These are phyloP conservation scores for Tricladium varicosporioides DNA, from an alignment of 2,329 filamentous ascomycete species.

Conservation along the genomic window DNA sequence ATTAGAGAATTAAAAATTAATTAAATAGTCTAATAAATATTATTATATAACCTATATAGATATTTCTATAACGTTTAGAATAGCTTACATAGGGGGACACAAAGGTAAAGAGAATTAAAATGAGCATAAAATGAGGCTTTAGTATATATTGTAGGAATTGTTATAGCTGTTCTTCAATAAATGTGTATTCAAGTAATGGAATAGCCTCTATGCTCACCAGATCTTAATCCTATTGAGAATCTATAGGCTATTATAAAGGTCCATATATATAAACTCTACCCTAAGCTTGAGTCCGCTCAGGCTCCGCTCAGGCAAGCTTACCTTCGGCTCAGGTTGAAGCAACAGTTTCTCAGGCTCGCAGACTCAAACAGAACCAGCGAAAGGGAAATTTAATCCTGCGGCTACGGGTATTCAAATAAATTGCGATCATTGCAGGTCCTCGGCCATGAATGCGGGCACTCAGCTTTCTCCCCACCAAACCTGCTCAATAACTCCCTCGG, in stretches of 20 bases:
- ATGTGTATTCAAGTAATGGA: not conserved
- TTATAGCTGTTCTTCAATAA: not conserved
- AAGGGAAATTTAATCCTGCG: no score
- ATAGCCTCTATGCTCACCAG: slow-evolving; percentile 9
- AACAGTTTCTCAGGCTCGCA: no score
- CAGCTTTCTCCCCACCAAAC: no score
- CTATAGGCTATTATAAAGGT: slow-evolving; percentile 4
- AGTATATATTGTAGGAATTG: not conserved
- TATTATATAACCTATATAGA: not conserved
- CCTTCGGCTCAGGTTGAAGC: no score
- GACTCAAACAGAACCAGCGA: no score
- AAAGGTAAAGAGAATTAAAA: not conserved
- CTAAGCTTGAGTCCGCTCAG: slow-evolving; percentile 8
- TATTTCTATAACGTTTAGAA: not conserved
- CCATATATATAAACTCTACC: not conserved
- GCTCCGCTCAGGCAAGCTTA: no score
- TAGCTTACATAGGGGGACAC: not conserved
- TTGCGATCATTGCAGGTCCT: no score
- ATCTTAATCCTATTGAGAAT: slow-evolving; percentile 14
- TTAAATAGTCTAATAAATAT: not conserved
- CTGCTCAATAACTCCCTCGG: no score
- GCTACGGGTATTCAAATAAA: no score
- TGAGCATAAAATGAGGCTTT: not conserved
- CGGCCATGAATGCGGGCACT: no score
- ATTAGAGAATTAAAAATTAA: not conserved